A percentile compares a stretch with the other conserved stretches of the same genome.
phyloP scores from a whole-genome alignment of 306 rosid genomes.

The Delonix regia region DNA sequence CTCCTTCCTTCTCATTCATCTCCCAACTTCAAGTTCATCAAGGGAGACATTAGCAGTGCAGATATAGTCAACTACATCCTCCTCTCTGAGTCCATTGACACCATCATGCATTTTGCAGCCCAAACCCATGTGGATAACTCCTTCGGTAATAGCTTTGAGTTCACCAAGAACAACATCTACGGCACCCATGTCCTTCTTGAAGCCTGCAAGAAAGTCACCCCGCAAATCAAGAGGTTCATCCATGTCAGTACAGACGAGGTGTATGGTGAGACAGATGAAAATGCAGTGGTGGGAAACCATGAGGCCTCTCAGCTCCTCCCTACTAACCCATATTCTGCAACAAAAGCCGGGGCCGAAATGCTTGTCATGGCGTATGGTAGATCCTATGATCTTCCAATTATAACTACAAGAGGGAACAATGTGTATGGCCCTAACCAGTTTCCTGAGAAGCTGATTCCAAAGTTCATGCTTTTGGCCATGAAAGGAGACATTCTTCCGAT shows the following conservation, averaged over 20 bases:
- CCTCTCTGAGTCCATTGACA: slow-evolving; percentile 56
- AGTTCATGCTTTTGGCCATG: slow-evolving; percentile 64
- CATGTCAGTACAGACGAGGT: slow-evolving; percentile 73
- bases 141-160: slow-evolving; percentile 66
- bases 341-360: slow-evolving; percentile 73
- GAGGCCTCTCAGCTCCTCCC: slow-evolving; percentile 75
- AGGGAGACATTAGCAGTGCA: slow-evolving; percentile 64
- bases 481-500: slow-evolving; percentile 58
- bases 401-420: slow-evolving; percentile 65
- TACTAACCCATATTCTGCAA: slow-evolving; percentile 65
- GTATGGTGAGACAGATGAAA: slow-evolving; percentile 66
- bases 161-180: slow-evolving; percentile 63
- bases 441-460: slow-evolving; percentile 69
- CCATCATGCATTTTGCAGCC: slow-evolving; percentile 76
- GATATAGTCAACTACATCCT: slow-evolving; percentile 62
- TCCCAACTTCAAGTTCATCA: slow-evolving; percentile 56
- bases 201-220: slow-evolving; percentile 56
- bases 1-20: slow-evolving; percentile 52
- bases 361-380: slow-evolving; percentile 69
- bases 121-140: slow-evolving; percentile 71
- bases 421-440: slow-evolving; percentile 67
- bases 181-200: slow-evolving; percentile 71
- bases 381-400: slow-evolving; percentile 62
- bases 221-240: slow-evolving; percentile 58
- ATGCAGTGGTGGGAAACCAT: slow-evolving; percentile 63